These are phyloP conservation scores for Protomyces inouyei DNA, from an alignment of 1,139 yeast species.

Conservation along the genomic window DNA sequence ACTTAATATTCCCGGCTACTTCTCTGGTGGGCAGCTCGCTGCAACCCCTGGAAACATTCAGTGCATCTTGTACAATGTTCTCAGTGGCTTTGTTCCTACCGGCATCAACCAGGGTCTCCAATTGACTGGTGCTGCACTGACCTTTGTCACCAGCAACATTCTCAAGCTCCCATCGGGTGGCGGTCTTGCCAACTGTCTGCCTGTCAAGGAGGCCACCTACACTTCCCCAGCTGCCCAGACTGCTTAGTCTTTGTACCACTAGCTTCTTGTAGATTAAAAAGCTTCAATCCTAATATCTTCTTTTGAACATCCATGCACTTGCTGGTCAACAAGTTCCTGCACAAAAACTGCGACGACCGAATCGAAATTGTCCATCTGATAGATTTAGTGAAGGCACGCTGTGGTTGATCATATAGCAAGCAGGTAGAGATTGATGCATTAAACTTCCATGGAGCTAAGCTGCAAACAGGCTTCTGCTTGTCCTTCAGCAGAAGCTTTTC, in stretches of 20 bases:
- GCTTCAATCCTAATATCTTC: background rate
- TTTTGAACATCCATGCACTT: background rate
- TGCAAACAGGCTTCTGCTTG: too few species aligned
- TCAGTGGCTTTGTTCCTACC: constrained; percentile 10
- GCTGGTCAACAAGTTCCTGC: too few species aligned
- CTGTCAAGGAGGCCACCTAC: background rate
- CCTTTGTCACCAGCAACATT: background rate
- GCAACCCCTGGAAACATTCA: background rate
- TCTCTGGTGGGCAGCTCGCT: background rate
- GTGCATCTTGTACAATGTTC: constrained; percentile 9
- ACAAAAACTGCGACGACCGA: too few species aligned
- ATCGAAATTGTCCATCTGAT: too few species aligned
- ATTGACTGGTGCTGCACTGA: background rate
- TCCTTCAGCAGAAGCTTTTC: too few species aligned
- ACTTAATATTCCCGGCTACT: background rate
- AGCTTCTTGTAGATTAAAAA: background rate
- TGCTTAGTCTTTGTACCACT: background rate
- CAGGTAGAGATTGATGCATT: too few species aligned
- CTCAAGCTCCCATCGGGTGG: background rate
- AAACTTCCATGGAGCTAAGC: too few species aligned
- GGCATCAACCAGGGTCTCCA: background rate
- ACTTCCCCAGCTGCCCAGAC: background rate
- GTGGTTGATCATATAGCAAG: too few species aligned
- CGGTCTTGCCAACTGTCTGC: background rate
- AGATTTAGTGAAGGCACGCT: too few species aligned